Evolutionary conservation across 768 basidiomycete genomes (phyloP).

Genomic region (Tylopilus sp.): DNA sequence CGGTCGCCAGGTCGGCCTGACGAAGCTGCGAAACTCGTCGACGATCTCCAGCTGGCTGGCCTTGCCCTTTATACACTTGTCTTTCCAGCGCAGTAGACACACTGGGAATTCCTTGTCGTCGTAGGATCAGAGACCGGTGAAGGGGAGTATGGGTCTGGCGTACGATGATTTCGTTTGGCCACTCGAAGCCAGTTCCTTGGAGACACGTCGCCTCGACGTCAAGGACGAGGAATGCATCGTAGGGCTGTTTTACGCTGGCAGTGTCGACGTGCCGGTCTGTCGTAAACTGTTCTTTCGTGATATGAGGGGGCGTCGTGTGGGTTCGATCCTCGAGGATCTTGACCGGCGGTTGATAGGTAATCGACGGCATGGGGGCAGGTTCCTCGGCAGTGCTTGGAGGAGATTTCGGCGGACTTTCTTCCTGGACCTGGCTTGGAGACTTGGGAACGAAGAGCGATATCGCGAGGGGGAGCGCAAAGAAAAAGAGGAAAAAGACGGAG

Average conservation of each 20-base stretch:
- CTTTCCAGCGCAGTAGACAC: slow-evolving; percentile 79
- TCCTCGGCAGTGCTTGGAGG: background rate
- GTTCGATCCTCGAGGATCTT: slow-evolving; percentile 5
- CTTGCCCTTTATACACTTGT: slow-evolving; percentile 47
- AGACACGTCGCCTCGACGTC: slow-evolving; percentile 89
- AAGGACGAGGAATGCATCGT: slow-evolving; percentile 80
- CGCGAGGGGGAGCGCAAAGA: slow-evolving; percentile 7
- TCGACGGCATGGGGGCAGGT: slow-evolving; percentile 16
- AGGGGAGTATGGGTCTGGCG: slow-evolving; percentile 28
- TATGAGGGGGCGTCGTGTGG: background rate
- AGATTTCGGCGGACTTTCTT: background rate
- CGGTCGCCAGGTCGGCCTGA: slow-evolving; percentile 85
- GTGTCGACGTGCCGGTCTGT: slow-evolving; percentile 10
- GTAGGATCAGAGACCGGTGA: slow-evolving; percentile 7
- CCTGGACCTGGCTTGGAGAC: background rate
- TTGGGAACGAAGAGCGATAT: slow-evolving; percentile 6
- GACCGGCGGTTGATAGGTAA: slow-evolving; percentile 9
- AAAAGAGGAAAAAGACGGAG: background rate
- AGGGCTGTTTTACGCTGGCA: slow-evolving; percentile 41
- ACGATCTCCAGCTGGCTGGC: slow-evolving; percentile 63
- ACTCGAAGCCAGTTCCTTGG: slow-evolving; percentile 63
- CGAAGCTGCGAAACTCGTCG: slow-evolving; percentile 85
- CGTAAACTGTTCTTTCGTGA: background rate
- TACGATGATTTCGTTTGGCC: slow-evolving; percentile 96
- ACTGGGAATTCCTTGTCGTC: slow-evolving; percentile 84